A percentile compares a stretch with the other conserved stretches of the same genome.
Conservation (phyloP, 2,329 filamentous ascomycete species). For the Claviceps quebecensis region DNA sequence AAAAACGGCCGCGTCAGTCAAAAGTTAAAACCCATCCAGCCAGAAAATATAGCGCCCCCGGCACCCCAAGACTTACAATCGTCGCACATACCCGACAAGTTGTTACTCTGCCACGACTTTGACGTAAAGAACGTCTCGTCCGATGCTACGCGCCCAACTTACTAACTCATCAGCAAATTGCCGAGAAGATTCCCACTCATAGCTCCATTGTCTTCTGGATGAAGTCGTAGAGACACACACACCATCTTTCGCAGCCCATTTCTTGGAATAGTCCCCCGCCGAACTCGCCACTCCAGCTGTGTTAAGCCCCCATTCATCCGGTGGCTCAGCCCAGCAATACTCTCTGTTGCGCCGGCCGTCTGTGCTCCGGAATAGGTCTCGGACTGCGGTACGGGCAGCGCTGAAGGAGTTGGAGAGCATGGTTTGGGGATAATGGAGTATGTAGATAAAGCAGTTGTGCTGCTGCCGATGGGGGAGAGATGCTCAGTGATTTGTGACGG, state of each 20-base stretch:
- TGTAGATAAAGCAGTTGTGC: no score
- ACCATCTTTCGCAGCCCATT: neutral
- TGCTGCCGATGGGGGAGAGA: no score
- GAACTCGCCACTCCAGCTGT: neutral
- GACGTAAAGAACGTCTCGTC: slow-evolving; percentile 1
- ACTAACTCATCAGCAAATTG: neutral
- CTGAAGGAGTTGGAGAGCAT: slow-evolving; percentile 4
- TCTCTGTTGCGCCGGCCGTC: neutral
- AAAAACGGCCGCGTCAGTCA: no score
- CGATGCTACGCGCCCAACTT: neutral
- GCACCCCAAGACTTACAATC: no score
- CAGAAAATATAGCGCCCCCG: no score
- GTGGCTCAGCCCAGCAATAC: neutral
- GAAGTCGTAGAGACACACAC: neutral
- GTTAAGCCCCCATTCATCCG: slow-evolving; percentile 1
- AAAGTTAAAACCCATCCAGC: no score
- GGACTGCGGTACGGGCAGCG: slow-evolving; percentile 1
- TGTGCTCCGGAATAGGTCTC: slow-evolving; percentile 3
- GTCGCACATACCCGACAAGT: neutral
- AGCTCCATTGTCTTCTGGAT: no score
- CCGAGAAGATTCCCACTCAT: no score
- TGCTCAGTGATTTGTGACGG: no score
- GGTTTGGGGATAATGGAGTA: neutral
- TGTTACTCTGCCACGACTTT: neutral
- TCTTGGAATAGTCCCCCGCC: neutral